These are phyloP conservation scores for Amaranthus hypochondriacus DNA, from an alignment of 148 eudicot species.

Conservation along the genomic window DNA sequence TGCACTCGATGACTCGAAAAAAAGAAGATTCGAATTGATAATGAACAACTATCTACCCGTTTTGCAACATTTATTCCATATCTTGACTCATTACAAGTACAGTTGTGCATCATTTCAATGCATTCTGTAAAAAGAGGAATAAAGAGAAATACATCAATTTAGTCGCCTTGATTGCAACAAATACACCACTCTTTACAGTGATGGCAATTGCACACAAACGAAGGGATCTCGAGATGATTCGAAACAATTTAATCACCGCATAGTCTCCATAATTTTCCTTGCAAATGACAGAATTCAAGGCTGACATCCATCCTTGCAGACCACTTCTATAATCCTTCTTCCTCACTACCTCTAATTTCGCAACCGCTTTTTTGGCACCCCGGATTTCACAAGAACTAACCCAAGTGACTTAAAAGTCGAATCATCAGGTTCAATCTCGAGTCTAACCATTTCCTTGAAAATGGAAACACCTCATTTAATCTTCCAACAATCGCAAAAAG, in stretches of 20 bases:
- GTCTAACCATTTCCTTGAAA: conserved; percentile 62
- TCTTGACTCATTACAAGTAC: background rate
- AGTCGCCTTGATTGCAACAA: background rate
- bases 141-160: background rate
- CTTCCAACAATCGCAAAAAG: conserved; percentile 64
- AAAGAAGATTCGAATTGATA: background rate
- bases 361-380: conserved; percentile 58
- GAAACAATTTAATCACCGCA: conserved; percentile 11
- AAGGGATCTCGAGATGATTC: background rate
- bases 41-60: background rate
- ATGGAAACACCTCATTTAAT: conserved; percentile 54
- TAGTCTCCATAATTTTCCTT: conserved; percentile 12
- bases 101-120: conserved; percentile 5
- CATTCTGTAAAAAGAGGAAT: background rate
- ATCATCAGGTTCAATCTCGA: conserved; percentile 59
- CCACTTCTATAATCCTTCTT: conserved; percentile 45
- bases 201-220: background rate
- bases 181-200: background rate
- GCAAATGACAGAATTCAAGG: conserved; percentile 46
- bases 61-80: background rate
- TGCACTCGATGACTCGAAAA: too few relatives aligned
- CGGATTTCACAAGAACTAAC: conserved; percentile 55
- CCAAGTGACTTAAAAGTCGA: conserved; percentile 63
- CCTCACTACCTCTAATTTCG: conserved; percentile 55
- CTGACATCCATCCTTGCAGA: conserved; percentile 51